Evolutionary conservation across 495 filamentous ascomycete species (phyloP).

Genomic region (Trichoderma erinaceum): DNA sequence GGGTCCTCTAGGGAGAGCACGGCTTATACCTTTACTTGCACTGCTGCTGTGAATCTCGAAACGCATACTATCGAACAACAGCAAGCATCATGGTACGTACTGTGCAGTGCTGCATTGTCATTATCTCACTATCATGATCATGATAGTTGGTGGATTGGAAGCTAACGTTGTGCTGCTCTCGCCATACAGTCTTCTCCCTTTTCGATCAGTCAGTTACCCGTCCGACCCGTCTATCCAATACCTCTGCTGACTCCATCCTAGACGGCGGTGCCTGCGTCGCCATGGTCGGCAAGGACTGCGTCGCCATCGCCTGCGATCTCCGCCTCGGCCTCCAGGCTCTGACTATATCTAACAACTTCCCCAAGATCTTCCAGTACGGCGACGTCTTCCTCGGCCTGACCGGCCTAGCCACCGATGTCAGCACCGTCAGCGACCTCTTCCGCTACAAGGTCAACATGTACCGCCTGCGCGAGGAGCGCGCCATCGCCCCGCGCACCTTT

Average conservation of each 20-base stretch:
- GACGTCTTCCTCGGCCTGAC: conserved; percentile 96
- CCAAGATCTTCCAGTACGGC: conserved; percentile 98
- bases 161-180: conserved; percentile 20
- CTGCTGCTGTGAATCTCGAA: neutral
- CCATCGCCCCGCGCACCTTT: conserved; percentile 88
- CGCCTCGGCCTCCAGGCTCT: conserved; percentile 93
- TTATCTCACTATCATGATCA: neutral
- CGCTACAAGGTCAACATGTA: conserved; percentile 99
- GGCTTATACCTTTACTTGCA: neutral
- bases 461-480: conserved; percentile 92
- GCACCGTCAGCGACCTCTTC: conserved; percentile 92
- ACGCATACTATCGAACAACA: neutral
- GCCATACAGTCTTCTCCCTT: conserved; percentile 63
- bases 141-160: neutral
- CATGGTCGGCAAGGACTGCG: conserved; percentile 99
- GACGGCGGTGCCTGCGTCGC: conserved; percentile 95
- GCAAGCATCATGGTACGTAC: conserved; percentile 13
- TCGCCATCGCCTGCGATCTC: conserved; percentile 98
- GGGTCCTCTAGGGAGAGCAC: neutral
- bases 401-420: conserved; percentile 91
- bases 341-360: conserved; percentile 98
- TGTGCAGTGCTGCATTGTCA: neutral
- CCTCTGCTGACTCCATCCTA: conserved; percentile 29
- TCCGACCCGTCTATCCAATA: neutral
- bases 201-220: conserved; percentile 67